phyloP scores from a whole-genome alignment of 169 alveolate genomes.

The Plasmodium fragile region DNA sequence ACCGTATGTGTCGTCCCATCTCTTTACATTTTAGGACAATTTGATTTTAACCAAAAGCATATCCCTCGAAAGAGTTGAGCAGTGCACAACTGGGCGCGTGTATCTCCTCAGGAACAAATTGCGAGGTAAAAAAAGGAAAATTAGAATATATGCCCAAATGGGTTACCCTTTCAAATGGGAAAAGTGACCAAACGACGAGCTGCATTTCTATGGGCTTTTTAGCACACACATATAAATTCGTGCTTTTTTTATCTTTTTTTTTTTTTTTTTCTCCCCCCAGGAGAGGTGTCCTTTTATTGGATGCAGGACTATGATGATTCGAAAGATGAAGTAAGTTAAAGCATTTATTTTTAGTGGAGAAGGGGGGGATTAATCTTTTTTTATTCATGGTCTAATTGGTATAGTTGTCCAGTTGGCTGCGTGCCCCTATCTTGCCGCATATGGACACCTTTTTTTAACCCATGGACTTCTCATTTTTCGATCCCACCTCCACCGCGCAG shows the following conservation, averaged over 20 bases:
- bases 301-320: slow-evolving; percentile 76
- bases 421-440: not conserved
- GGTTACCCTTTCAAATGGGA: not conserved
- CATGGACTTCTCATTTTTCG: not conserved
- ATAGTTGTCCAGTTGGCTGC: not conserved
- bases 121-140: slow-evolving; percentile 14
- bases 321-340: slow-evolving; percentile 68
- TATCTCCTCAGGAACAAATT: slow-evolving; percentile 62
- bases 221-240: not conserved
- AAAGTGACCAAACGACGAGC: not conserved
- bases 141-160: not conserved
- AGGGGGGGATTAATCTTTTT: not conserved
- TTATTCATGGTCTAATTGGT: not conserved
- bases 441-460: not conserved
- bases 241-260: not conserved
- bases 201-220: not conserved
- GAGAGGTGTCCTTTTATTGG: slow-evolving; percentile 55
- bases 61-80: slow-evolving; percentile 51
- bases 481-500: not conserved
- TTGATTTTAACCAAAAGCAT: slow-evolving; percentile 58
- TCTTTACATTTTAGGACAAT: slow-evolving; percentile 35
- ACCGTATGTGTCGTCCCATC: not conserved
- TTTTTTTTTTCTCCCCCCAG: slow-evolving; percentile 12
- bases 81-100: slow-evolving; percentile 74
- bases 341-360: not conserved